phyloP scores from a whole-genome alignment of 805 yeast species.

The Metschnikowia similis region DNA sequence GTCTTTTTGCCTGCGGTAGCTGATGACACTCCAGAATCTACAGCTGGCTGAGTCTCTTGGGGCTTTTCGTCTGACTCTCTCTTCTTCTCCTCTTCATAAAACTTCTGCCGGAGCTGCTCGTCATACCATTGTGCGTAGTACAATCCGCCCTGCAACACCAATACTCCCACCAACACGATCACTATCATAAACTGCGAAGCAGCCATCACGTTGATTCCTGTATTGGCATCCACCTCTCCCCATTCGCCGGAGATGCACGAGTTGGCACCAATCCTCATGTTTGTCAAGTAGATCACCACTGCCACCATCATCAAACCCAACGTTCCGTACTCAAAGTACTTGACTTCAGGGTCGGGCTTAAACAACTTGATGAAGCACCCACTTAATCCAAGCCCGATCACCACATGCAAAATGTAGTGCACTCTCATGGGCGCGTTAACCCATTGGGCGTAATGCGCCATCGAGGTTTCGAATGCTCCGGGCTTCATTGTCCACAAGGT shows the following conservation, averaged over 20 bases:
- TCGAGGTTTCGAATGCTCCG: conserved; percentile 54
- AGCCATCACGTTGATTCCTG: conserved; percentile 88
- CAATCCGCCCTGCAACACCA: conserved; percentile 81
- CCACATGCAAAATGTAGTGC: conserved; percentile 58
- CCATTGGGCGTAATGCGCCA: conserved; percentile 73
- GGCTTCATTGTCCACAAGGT: conserved; percentile 62
- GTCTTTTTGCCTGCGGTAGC: conserved; percentile 10
- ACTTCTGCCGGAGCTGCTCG: conserved; percentile 29
- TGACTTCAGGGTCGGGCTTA: conserved; percentile 81
- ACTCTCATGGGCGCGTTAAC: conserved; percentile 58
- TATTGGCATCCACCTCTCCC: conserved; percentile 88
- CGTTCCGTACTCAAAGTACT: conserved; percentile 86
- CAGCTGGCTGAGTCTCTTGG: neutral
- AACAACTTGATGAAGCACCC: conserved; percentile 77
- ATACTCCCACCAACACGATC: conserved; percentile 68
- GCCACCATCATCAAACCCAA: conserved; percentile 69
- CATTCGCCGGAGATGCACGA: conserved; percentile 70
- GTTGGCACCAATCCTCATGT: conserved; percentile 73
- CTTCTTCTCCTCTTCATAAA: conserved; percentile 15
- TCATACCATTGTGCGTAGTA: conserved; percentile 77
- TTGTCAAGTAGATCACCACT: conserved; percentile 77
- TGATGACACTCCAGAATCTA: conserved; percentile 5
- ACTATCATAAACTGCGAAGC: conserved; percentile 80
- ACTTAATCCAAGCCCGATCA: conserved; percentile 59
- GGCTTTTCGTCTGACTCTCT: neutral